Evolutionary conservation across 371 early-diverging fungal genomes (phyloP).

Genomic region (Mortierella sp.): DNA sequence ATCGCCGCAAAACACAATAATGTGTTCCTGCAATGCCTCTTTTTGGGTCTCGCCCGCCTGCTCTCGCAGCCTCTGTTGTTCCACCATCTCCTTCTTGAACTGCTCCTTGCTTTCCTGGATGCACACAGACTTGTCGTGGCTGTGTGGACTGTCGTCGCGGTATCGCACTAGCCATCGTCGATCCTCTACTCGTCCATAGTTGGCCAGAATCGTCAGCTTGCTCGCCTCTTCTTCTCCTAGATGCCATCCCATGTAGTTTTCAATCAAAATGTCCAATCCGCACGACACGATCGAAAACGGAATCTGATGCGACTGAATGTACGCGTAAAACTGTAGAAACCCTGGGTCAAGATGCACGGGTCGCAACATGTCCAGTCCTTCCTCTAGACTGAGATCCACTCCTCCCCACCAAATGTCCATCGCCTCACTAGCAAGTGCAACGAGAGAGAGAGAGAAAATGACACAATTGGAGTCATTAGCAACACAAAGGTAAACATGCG

Average conservation of each 20-base stretch:
- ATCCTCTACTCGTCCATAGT: constrained; percentile 53
- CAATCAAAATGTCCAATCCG: constrained; percentile 56
- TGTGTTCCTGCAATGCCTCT: constrained; percentile 40
- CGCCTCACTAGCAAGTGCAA: constrained; percentile 26
- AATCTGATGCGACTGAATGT: constrained; percentile 35
- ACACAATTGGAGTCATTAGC: too few relatives aligned
- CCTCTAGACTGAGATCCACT: constrained; percentile 58
- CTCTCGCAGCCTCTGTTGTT: constrained; percentile 14
- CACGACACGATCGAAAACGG: constrained; percentile 62
- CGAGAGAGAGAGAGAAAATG: neutral
- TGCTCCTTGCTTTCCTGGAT: constrained; percentile 30
- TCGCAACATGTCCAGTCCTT: constrained; percentile 57
- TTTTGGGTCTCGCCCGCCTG: constrained; percentile 30
- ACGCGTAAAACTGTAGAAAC: constrained; percentile 51
- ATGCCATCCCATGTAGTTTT: constrained; percentile 53
- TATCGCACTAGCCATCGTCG: constrained; percentile 60
- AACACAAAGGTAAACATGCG: too few relatives aligned
- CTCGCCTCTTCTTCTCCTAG: constrained; percentile 27
- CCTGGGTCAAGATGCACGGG: constrained; percentile 57
- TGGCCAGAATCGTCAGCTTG: constrained; percentile 54
- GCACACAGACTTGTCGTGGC: constrained; percentile 47
- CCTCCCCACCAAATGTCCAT: constrained; percentile 49
- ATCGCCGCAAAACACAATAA: constrained; percentile 69
- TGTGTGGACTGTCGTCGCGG: constrained; percentile 56
- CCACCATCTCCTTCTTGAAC: constrained; percentile 30